Evolutionary conservation across 2,329 filamentous ascomycete genomes (phyloP).

Genomic region (Apiospora saccharicola): DNA sequence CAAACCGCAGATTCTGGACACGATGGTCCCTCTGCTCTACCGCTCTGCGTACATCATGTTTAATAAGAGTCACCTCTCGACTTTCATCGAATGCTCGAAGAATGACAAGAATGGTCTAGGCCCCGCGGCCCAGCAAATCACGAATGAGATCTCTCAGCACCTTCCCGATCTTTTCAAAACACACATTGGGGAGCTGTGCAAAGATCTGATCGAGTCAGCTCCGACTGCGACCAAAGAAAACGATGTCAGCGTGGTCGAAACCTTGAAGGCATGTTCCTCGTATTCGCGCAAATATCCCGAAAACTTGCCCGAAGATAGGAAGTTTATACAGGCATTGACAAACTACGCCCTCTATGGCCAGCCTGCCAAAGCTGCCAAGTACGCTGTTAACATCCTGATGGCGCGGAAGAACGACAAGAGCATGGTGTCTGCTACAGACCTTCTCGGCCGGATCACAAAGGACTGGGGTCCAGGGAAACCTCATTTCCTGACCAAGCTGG

Average conservation of each 20-base stretch:
- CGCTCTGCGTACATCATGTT: constrained; percentile 85
- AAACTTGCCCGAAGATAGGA: constrained; percentile 82
- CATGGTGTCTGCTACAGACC: constrained; percentile 82
- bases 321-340: constrained; percentile 81
- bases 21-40: constrained; percentile 82
- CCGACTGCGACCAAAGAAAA: constrained; percentile 74
- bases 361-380: constrained; percentile 86
- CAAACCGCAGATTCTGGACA: constrained; percentile 74
- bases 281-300: constrained; percentile 87
- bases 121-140: constrained; percentile 81
- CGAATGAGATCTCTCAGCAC: constrained; percentile 89
- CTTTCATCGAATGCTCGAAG: constrained; percentile 87
- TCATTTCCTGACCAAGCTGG: constrained; percentile 78
- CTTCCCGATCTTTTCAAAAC: constrained; percentile 93
- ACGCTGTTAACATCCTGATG: constrained; percentile 90
- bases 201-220: constrained; percentile 81
- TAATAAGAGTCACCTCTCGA: constrained; percentile 91
- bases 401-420: constrained; percentile 76
- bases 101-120: constrained; percentile 83
- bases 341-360: constrained; percentile 84
- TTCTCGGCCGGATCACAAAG: constrained; percentile 78
- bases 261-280: constrained; percentile 90
- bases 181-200: constrained; percentile 90
- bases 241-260: constrained; percentile 81
- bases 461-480: constrained; percentile 76